These are phyloP conservation scores for Macadamia integrifolia DNA, from an alignment of 164 flowering plant genomes.

Conservation along the genomic window DNA sequence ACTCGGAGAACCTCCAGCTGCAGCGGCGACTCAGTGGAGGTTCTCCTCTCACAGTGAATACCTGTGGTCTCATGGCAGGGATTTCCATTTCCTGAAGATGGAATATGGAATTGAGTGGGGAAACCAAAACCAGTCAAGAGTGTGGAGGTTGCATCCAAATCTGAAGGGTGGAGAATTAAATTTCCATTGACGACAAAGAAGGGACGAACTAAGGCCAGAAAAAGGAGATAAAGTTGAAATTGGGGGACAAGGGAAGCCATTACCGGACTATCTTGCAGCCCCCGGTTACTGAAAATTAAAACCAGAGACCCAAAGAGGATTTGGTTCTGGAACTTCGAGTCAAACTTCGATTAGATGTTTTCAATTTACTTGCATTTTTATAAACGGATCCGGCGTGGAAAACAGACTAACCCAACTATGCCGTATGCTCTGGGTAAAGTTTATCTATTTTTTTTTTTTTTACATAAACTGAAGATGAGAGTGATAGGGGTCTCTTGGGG, in stretches of 20 bases:
- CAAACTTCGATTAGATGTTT: no score
- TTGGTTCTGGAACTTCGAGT: no score
- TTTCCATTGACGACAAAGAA: constrained; percentile 19
- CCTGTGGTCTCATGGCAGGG: constrained; percentile 42
- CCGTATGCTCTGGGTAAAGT: no score
- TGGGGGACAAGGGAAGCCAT: neutral
- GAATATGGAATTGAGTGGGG: constrained; percentile 14
- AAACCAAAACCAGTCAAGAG: constrained; percentile 37
- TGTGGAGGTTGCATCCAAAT: constrained; percentile 31
- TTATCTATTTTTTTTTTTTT: no score
- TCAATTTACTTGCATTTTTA: no score
- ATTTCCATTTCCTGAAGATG: neutral
- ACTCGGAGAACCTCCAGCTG: constrained; percentile 22
- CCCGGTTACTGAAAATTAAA: no score
- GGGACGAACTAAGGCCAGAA: constrained; percentile 21
- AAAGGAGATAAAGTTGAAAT: constrained; percentile 6
- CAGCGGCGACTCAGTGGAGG: constrained; percentile 19
- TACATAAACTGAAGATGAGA: no score
- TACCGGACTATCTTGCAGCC: neutral
- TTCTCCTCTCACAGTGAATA: constrained; percentile 39
- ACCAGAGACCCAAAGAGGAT: no score
- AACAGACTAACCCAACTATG: no score
- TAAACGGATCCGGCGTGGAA: no score
- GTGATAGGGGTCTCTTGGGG: no score
- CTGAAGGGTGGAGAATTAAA: constrained; percentile 36